A percentile compares a stretch with the other conserved stretches of the same genome.
Conservation (phyloP, 805 yeast genomes). For the Metschnikowia bowlesiae region DNA sequence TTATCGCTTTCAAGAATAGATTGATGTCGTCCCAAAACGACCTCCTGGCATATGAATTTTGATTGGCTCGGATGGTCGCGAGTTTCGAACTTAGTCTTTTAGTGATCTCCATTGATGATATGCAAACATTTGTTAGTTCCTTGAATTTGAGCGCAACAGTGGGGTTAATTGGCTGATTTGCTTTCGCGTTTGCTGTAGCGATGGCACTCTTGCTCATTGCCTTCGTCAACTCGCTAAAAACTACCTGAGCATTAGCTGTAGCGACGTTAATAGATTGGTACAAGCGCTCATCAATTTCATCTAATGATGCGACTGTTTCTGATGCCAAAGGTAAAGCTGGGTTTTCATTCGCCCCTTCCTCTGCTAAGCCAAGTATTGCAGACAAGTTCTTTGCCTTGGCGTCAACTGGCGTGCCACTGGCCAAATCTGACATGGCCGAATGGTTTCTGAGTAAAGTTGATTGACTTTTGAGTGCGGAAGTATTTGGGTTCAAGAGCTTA, state of each 20-base stretch:
- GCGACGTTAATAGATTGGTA: conserved; percentile 62
- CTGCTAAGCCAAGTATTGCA: conserved; percentile 5
- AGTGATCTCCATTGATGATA: conserved; percentile 78
- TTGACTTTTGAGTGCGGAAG: not conserved
- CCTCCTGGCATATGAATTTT: conserved; percentile 49
- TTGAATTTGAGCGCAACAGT: conserved; percentile 59
- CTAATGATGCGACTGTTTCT: conserved; percentile 12
- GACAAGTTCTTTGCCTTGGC: conserved; percentile 6
- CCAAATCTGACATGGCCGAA: conserved; percentile 2
- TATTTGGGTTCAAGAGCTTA: conserved; percentile 27
- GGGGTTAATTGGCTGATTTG: conserved; percentile 26
- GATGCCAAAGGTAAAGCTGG: conserved; percentile 10
- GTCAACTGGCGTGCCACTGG: conserved; percentile 2
- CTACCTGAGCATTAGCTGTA: conserved; percentile 67
- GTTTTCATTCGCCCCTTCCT: conserved; percentile 7
- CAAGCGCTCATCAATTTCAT: conserved; percentile 61
- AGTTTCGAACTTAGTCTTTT: conserved; percentile 57
- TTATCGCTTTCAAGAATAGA: conserved; percentile 73
- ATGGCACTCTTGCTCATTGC: conserved; percentile 65
- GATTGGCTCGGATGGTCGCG: conserved; percentile 44
- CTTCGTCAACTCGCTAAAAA: conserved; percentile 65
- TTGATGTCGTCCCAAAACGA: conserved; percentile 84
- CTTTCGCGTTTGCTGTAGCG: conserved; percentile 33
- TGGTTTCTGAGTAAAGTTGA: conserved; percentile 4
- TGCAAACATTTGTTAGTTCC: conserved; percentile 73